Conservation (phyloP, 2,329 filamentous ascomycete genomes). For the Leptographium lundbergii region DNA sequence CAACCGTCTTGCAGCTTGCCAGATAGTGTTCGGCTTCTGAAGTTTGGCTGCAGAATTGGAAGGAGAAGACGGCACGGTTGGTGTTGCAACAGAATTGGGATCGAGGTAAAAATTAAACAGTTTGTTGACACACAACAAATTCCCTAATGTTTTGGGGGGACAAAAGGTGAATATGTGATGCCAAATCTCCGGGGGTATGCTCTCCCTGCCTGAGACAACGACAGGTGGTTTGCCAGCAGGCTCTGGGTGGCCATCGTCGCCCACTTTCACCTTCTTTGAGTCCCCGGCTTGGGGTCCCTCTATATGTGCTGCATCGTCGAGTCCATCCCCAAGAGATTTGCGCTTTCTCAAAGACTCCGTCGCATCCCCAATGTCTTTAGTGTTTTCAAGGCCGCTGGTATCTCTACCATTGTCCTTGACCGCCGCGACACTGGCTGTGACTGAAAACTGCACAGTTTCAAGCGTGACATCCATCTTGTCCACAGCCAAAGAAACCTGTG, state of each 20-base stretch:
- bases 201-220: constrained; percentile 13
- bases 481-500: not conserved
- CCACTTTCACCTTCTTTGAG: constrained; percentile 19
- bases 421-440: not conserved
- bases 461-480: not conserved
- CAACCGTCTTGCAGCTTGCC: constrained; percentile 54
- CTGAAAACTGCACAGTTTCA: not conserved
- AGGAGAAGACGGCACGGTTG: constrained; percentile 12
- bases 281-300: not conserved
- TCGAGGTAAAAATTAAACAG: constrained; percentile 50
- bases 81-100: constrained; percentile 18
- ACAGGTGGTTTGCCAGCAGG: not conserved
- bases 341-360: constrained; percentile 16
- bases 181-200: constrained; percentile 52
- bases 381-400: not conserved
- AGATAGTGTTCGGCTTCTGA: constrained; percentile 52
- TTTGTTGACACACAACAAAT: constrained; percentile 54
- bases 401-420: not conserved
- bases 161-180: constrained; percentile 57
- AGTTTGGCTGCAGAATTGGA: constrained; percentile 15
- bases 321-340: constrained; percentile 12
- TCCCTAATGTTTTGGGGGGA: constrained; percentile 49
- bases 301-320: constrained; percentile 1
- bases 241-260: not conserved
- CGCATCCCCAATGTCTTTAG: not conserved